phyloP scores from a whole-genome alignment of 164 flowering plant genomes.

The Magnolia changhungtana region DNA sequence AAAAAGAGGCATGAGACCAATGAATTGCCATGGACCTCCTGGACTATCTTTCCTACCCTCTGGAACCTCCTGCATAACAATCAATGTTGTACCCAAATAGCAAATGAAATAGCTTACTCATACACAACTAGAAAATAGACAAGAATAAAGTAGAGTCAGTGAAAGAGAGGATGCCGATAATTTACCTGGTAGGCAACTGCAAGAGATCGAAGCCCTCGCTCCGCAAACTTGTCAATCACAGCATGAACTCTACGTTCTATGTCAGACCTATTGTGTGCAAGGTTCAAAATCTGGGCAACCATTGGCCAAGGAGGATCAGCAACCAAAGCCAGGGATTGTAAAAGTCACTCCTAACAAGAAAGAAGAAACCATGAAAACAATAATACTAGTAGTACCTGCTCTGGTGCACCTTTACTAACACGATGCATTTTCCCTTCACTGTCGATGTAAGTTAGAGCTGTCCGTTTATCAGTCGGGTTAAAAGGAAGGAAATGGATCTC shows the following conservation, averaged over 20 bases:
- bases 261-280: conserved; percentile 70
- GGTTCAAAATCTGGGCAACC: conserved; percentile 57
- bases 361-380: conserved; percentile 1
- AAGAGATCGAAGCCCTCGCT: conserved; percentile 83
- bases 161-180: background rate
- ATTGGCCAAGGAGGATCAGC: background rate
- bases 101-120: background rate
- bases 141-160: background rate
- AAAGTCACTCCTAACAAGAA: background rate
- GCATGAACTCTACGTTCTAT: conserved; percentile 80
- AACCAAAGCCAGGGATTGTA: background rate
- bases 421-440: conserved; percentile 78
- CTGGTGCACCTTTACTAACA: conserved; percentile 98
- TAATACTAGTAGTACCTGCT: conserved; percentile 55
- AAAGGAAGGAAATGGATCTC: conserved; percentile 96
- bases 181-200: conserved; percentile 85
- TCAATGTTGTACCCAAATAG: background rate
- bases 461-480: conserved; percentile 92
- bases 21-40: conserved; percentile 95
- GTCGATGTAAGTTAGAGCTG: conserved; percentile 83
- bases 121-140: background rate
- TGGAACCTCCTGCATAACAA: conserved; percentile 77
- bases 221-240: conserved; percentile 81
- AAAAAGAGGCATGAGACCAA: conserved; percentile 92
- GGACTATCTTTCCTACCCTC: conserved; percentile 86